Evolutionary conservation across 768 basidiomycete genomes (phyloP).

Genomic region (Ramaria sp.): DNA sequence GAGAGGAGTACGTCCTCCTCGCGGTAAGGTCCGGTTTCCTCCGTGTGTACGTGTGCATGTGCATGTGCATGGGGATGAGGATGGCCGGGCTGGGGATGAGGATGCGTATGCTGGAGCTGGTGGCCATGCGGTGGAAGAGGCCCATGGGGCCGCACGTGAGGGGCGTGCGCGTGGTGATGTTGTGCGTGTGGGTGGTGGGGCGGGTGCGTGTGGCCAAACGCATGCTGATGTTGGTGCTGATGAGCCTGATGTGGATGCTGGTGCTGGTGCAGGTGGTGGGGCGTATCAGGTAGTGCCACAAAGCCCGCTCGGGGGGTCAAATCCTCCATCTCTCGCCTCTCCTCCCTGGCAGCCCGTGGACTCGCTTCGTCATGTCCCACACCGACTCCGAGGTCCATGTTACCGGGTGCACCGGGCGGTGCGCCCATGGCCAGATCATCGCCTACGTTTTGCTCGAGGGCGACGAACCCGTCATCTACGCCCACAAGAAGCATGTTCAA

Average conservation of each 20-base stretch:
- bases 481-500: conserved; percentile 12
- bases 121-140: no score
- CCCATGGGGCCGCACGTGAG: neutral
- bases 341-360: conserved; percentile 12
- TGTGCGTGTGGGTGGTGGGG: neutral
- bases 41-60: neutral
- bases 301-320: conserved; percentile 10
- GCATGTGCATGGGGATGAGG: neutral
- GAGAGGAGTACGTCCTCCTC: conserved; percentile 91
- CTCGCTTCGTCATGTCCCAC: neutral
- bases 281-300: neutral
- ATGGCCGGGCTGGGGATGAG: neutral
- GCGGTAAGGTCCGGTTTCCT: conserved; percentile 60
- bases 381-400: neutral
- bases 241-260: conserved; percentile 1
- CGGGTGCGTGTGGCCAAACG: neutral
- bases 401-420: neutral
- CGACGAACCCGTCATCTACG: neutral
- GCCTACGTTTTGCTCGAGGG: neutral
- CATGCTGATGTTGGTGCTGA: no score
- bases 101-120: neutral
- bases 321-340: conserved; percentile 1
- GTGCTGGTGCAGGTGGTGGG: neutral
- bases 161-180: neutral
- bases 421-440: conserved; percentile 1